Evolutionary conservation across 2,329 filamentous ascomycete genomes (phyloP), one percentile per base, ranked within the genome.

Genomic region (Nectriaceae sp.): DNA sequence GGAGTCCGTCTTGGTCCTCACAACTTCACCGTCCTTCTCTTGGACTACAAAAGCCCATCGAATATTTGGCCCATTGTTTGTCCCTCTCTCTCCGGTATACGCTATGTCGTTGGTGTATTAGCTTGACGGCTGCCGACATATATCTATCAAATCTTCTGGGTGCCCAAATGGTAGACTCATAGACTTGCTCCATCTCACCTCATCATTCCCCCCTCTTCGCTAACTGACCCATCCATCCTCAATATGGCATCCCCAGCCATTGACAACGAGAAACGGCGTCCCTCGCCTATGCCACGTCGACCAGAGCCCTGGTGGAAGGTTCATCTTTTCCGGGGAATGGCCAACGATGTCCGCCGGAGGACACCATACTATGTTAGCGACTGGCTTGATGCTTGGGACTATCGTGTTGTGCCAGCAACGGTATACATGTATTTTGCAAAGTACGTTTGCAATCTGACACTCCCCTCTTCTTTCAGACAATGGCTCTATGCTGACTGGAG

Each of bases 381-480:
- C 69, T 95, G 88, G 88, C 75, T 67, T 16, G 90, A 96, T 73
- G 90, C 90, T 2, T 94, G 89, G 89, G 88, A 95, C 65, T 96
- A 96, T 73, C 83, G 90, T 45, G 89, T 96, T 36, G 80, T 96
- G 33, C 90, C 90, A 1, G 89, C 89, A 15, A 95, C 90, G 10
- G 75, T 95, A 22, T 95, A 95, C 71, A 96, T 95, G 89, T 96
- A 94, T 74, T 96, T 95, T 78, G 90, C 90, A 54, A 95, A 95
- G 89, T 93, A 78, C 53, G 76, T 57, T 18, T 42, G 19, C 19
- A 2, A 18, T 10, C 5, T 46, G 21, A 37, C 26, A 18, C 36
- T 5, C 13, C 22, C 15, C 19, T 42, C 21, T 18, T n/a, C 38
- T 22, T 26, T 8, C 10, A 31, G 15, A 31, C 26, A 31, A 31